These are phyloP conservation scores for Termitomyces sp. DNA, from an alignment of 768 basidiomycete genomes.

Conservation along the genomic window DNA sequence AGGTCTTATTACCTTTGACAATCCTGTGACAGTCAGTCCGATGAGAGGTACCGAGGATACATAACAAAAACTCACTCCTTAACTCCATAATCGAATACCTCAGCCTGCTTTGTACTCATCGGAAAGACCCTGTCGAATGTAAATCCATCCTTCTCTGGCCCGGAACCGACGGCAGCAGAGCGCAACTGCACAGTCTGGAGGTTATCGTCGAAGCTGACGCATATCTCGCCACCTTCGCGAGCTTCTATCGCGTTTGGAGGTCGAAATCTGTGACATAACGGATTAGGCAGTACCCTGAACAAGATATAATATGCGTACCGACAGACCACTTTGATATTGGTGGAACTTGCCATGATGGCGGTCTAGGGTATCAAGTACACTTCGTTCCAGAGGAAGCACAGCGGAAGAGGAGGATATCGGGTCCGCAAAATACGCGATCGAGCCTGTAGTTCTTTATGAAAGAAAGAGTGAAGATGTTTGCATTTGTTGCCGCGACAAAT, in stretches of 20 bases:
- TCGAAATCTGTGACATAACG: constrained; percentile 63
- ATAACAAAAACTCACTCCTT: constrained; percentile 74
- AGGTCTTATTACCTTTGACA: constrained; percentile 63
- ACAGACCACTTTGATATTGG: constrained; percentile 98
- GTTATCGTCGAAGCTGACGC: constrained; percentile 86
- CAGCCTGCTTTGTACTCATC: constrained; percentile 82
- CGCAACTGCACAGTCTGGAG: constrained; percentile 79
- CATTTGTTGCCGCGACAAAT: constrained; percentile 20
- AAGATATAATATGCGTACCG: constrained; percentile 53
- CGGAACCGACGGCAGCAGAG: constrained; percentile 60
- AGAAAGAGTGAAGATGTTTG: constrained; percentile 17
- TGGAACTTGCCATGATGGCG: constrained; percentile 60
- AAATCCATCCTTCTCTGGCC: constrained; percentile 96
- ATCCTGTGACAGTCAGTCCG: constrained; percentile 46
- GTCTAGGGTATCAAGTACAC: constrained; percentile 13
- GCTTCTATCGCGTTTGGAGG: constrained; percentile 90
- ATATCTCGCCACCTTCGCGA: constrained; percentile 83
- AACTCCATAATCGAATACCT: constrained; percentile 98
- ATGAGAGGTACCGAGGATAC: constrained; percentile 13
- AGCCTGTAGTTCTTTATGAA: neutral
- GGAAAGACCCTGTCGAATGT: constrained; percentile 97
- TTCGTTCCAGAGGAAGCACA: constrained; percentile 12
- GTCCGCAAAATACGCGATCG: constrained; percentile 10
- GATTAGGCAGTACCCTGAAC: constrained; percentile 10
- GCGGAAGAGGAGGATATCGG: constrained; percentile 9